phyloP scores from a whole-genome alignment of 768 basidiomycete species.

The Chiua virens region DNA sequence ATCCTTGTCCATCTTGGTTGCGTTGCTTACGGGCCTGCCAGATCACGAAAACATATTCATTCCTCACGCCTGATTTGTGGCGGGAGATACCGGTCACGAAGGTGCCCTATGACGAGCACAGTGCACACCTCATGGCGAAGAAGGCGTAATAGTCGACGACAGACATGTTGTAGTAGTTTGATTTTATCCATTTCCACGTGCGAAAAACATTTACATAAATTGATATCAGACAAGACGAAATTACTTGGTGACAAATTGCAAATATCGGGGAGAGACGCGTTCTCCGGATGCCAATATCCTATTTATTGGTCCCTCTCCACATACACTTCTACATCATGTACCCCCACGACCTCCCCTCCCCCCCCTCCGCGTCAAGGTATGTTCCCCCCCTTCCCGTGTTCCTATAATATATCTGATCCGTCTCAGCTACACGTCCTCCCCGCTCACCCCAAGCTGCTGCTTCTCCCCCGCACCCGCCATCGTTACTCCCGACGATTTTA shows the following conservation, averaged over 20 bases:
- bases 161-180: background rate
- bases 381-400: background rate
- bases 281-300: background rate
- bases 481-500: conserved; percentile 1
- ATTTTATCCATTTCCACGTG: background rate
- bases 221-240: background rate
- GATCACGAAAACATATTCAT: conserved; percentile 98
- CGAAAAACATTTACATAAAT: background rate
- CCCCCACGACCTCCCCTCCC: conserved; percentile 6
- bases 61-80: conserved; percentile 99
- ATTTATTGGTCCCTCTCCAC: background rate
- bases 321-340: background rate
- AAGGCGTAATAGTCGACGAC: conserved; percentile 53
- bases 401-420: too few species aligned
- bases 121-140: conserved; percentile 84
- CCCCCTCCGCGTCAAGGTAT: conserved; percentile 28
- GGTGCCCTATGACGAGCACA: conserved; percentile 94
- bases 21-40: conserved; percentile 24
- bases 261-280: background rate
- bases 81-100: conserved; percentile 88
- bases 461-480: conserved; percentile 9
- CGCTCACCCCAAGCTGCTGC: conserved; percentile 20
- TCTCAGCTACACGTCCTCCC: conserved; percentile 5
- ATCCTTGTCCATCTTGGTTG: background rate
- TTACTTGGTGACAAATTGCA: background rate